These are phyloP conservation scores for Reutealis trisperma DNA, from an alignment of 345 rosid species.

Conservation along the genomic window DNA sequence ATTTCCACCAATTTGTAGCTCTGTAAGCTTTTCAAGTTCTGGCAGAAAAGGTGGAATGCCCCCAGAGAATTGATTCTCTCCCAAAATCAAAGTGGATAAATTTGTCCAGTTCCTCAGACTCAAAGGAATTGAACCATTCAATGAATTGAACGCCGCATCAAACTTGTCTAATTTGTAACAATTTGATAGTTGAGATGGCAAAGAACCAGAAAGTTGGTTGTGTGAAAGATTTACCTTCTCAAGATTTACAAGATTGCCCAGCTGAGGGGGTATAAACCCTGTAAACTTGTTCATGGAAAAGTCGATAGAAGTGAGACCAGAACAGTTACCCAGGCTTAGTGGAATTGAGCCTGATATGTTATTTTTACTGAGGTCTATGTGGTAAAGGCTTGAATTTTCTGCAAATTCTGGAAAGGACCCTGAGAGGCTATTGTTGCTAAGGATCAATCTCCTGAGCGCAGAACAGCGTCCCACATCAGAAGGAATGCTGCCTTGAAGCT, in stretches of 20 bases:
- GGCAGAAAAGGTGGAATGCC: conserved; percentile 61
- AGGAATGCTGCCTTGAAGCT: conserved; percentile 61
- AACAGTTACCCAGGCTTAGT: conserved; percentile 50
- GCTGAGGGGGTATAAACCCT: conserved; percentile 55
- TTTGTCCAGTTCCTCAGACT: conserved; percentile 51
- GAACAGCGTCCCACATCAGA: conserved; percentile 53
- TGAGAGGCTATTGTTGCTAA: conserved; percentile 48
- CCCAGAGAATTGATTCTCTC: conserved; percentile 57
- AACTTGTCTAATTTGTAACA: conserved; percentile 45
- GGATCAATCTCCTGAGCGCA: conserved; percentile 61
- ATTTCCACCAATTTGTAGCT: conserved; percentile 65
- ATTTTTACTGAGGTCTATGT: conserved; percentile 62
- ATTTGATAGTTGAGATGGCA: conserved; percentile 60
- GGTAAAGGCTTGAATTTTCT: conserved; percentile 40
- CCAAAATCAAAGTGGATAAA: conserved; percentile 54
- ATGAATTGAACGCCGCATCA: conserved; percentile 62
- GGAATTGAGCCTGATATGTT: conserved; percentile 62
- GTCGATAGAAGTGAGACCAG: conserved; percentile 47
- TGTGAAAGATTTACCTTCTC: conserved; percentile 50
- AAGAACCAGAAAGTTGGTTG: conserved; percentile 59
- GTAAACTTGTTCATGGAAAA: conserved; percentile 62
- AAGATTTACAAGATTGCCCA: conserved; percentile 54
- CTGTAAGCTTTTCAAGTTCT: conserved; percentile 48
- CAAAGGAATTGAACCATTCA: conserved; percentile 59
- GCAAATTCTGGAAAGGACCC: conserved; percentile 67